These are phyloP conservation scores for Ceratocystiopsis minuta DNA, from an alignment of 2,329 filamentous ascomycete genomes.

Conservation along the genomic window DNA sequence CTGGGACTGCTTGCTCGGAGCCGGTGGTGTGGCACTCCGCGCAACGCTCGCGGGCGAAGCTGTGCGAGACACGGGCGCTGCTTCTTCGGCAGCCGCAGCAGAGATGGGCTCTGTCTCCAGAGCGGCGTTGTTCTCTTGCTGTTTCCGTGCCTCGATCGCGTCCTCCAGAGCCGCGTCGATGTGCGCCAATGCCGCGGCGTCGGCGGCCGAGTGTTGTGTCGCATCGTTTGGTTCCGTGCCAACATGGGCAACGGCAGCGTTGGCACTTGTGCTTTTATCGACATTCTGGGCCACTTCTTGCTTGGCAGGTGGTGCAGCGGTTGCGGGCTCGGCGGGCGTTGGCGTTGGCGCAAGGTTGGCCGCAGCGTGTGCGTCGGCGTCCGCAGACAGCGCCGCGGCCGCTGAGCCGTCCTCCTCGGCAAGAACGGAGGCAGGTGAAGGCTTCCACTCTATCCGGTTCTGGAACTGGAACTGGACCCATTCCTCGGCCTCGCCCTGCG, in stretches of 20 bases:
- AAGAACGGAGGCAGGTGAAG: conserved; percentile 34
- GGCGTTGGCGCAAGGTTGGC: conserved; percentile 21
- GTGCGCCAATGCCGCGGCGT: conserved; percentile 50
- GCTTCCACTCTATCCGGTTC: conserved; percentile 79
- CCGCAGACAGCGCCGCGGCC: conserved; percentile 16
- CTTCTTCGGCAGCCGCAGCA: conserved; percentile 20
- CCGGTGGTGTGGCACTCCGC: conserved; percentile 42
- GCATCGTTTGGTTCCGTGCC: not conserved
- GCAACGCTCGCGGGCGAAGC: conserved; percentile 27
- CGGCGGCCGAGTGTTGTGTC: conserved; percentile 8
- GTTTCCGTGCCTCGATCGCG: conserved; percentile 45
- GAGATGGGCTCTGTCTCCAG: conserved; percentile 26
- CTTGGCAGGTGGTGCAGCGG: not conserved
- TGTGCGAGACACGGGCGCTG: conserved; percentile 25
- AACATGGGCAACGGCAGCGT: too few species aligned
- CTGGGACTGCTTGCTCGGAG: conserved; percentile 44
- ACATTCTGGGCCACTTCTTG: not conserved
- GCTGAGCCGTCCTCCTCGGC: conserved; percentile 20
- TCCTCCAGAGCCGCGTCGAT: conserved; percentile 72
- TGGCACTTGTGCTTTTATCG: too few species aligned
- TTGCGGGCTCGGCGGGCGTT: not conserved
- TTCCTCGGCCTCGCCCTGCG: conserved; percentile 50
- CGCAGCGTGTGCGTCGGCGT: conserved; percentile 11
- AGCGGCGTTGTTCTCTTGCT: conserved; percentile 25
- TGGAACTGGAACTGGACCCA: conserved; percentile 87